A percentile compares a stretch with the other conserved stretches of the same genome.
Evolutionary conservation across 257 asterid genomes (phyloP).

Genomic region (Penstemon eatonii): DNA sequence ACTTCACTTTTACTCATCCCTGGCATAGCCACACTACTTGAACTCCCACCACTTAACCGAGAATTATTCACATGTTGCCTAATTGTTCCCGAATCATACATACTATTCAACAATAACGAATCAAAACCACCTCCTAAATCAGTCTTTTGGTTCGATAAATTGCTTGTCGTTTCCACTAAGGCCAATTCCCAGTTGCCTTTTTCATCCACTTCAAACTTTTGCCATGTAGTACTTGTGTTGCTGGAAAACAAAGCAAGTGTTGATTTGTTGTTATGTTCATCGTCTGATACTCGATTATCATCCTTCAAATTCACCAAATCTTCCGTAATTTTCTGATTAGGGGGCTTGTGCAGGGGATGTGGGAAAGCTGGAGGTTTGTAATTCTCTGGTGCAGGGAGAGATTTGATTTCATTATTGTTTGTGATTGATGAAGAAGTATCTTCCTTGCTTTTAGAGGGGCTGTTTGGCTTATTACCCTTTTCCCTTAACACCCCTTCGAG

Average conservation of each 20-base stretch:
- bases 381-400: conserved; percentile 62
- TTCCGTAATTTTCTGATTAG: conserved; percentile 34
- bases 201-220: conserved; percentile 40
- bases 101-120: conserved; percentile 51
- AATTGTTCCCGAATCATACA: conserved; percentile 73
- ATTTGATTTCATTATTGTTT: conserved; percentile 44
- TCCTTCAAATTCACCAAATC: conserved; percentile 59
- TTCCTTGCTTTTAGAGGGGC: conserved; percentile 33
- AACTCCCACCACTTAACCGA: conserved; percentile 57
- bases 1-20: conserved; percentile 29
- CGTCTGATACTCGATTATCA: conserved; percentile 46
- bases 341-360: conserved; percentile 30
- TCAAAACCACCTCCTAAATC: conserved; percentile 68
- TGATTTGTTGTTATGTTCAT: conserved; percentile 49
- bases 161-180: conserved; percentile 60
- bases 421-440: conserved; percentile 25
- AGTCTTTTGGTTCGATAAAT: conserved; percentile 54
- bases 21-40: conserved; percentile 62
- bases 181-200: conserved; percentile 65
- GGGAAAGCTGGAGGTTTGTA: conserved; percentile 29
- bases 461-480: conserved; percentile 41
- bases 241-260: conserved; percentile 56
- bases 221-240: conserved; percentile 42
- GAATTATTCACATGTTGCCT: conserved; percentile 46
- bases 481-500: conserved; percentile 60